Evolutionary conservation across 1,284 basidiomycete species (phyloP).

Genomic region (Cutaneotrichosporon mucoides): DNA sequence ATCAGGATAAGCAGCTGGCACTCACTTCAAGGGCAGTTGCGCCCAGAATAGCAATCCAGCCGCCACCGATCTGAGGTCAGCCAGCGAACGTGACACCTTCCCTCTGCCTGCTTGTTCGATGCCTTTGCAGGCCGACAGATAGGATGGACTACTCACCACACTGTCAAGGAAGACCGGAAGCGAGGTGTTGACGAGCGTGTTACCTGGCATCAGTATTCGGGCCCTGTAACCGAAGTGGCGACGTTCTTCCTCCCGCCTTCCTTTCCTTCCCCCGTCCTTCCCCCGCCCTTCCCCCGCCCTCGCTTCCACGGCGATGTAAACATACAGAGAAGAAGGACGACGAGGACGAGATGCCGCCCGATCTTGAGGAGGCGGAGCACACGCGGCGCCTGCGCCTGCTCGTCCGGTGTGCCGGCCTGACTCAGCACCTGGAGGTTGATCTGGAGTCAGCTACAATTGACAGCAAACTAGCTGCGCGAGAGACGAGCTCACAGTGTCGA

Average conservation of each 20-base stretch:
- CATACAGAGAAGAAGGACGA: conserved; percentile 49
- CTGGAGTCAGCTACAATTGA: conserved; percentile 10
- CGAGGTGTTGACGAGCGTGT: conserved; percentile 54
- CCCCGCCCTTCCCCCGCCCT: not conserved
- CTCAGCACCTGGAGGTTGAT: conserved; percentile 47
- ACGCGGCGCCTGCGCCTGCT: conserved; percentile 49
- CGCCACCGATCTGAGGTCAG: conserved; percentile 42
- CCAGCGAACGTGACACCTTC: not conserved
- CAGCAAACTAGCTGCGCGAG: not conserved
- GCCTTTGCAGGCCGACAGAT: not conserved
- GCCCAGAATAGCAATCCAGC: conserved; percentile 39
- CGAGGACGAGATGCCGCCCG: conserved; percentile 50
- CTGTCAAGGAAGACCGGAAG: conserved; percentile 52
- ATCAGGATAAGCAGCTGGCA: not conserved
- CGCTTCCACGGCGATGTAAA: not conserved
- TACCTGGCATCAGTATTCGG: conserved; percentile 33
- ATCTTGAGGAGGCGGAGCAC: conserved; percentile 49
- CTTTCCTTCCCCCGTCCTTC: not conserved
- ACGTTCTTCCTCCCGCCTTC: too few species aligned
- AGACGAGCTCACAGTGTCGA: conserved; percentile 41
- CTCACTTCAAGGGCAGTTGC: conserved; percentile 27
- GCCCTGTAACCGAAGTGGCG: too few species aligned
- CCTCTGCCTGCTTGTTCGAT: not conserved
- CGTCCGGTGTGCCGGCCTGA: conserved; percentile 47
- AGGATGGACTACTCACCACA: conserved; percentile 26